These are phyloP conservation scores for Anthracocystis walkeri DNA, from an alignment of 1,284 basidiomycete species.

Conservation along the genomic window DNA sequence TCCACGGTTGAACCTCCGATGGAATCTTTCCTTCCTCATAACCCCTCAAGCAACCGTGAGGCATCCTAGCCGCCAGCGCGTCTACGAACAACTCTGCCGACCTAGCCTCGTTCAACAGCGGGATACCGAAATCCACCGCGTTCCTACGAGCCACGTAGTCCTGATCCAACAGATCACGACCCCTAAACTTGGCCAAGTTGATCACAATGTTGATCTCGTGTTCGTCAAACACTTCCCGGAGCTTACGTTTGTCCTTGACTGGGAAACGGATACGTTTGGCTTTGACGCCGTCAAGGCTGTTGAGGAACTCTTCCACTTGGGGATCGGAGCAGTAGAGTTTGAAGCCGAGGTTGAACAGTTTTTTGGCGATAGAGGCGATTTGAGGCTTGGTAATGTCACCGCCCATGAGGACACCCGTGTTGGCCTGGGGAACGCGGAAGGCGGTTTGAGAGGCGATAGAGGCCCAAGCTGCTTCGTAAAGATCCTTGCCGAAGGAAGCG, in stretches of 20 bases:
- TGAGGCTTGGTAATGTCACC: slow-evolving; percentile 86
- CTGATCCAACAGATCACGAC: slow-evolving; percentile 83
- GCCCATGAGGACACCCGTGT: slow-evolving; percentile 84
- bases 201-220: slow-evolving; percentile 95
- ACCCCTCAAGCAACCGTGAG: slow-evolving; percentile 80
- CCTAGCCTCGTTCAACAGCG: slow-evolving; percentile 89
- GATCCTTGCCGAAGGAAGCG: slow-evolving; percentile 93
- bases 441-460: slow-evolving; percentile 88
- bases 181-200: slow-evolving; percentile 88
- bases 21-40: slow-evolving; percentile 92
- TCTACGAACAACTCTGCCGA: slow-evolving; percentile 92
- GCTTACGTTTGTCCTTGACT: slow-evolving; percentile 93
- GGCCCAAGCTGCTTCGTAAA: slow-evolving; percentile 97
- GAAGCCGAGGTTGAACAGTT: slow-evolving; percentile 77
- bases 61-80: slow-evolving; percentile 87
- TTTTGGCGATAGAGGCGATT: slow-evolving; percentile 81
- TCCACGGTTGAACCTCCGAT: slow-evolving; percentile 78
- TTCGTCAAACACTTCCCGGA: slow-evolving; percentile 85
- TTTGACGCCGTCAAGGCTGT: slow-evolving; percentile 71
- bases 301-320: slow-evolving; percentile 85
- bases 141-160: slow-evolving; percentile 87
- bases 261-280: slow-evolving; percentile 96
- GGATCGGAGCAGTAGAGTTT: slow-evolving; percentile 89
- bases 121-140: slow-evolving; percentile 71
- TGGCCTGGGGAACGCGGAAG: slow-evolving; percentile 85